Base-by-base conservation (phyloP, 106 monocot species). In the Dioscorea alata region DNA sequence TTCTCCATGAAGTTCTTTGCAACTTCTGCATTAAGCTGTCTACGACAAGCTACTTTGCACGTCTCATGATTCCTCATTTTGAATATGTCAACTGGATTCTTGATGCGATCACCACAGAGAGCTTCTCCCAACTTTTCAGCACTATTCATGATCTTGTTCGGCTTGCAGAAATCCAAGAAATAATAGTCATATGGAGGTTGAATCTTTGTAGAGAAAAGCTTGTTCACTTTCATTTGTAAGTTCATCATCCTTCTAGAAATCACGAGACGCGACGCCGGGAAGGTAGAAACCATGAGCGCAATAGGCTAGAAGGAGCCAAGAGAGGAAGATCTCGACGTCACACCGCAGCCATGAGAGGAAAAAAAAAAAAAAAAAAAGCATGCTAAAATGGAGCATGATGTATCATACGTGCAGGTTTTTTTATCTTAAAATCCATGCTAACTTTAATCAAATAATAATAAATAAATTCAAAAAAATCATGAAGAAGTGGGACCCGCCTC, bases 101-200 rank as follows among this genome's bases (percentile, higher is more conserved):
- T 82, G 74, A 86, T 87, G 48, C 87, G 83, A 65, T 87, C 83
- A 19, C 87, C 87, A 61, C 77, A 77, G 33, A 87, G 70, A 49
- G 83, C 80, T 54, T 87, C 87, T 16, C 83, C 83, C 70, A 87
- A 75, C 75, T 87, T 87, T 57, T 87, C 87, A 57, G 80, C 87
- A 73, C 69, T 87, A 59, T 87, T 78, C 68, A 60, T 49, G 49
- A 83, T 80, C 48, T 77, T 69, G 17, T 50, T 0, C 5, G 87
- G 87, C 74, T 80, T 80, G 66, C 87, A 87, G 56, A 73, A 87
- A 58, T 83, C 83, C 70, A 87, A 73, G 75, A 81, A 87, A 66
- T 87, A 87, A 49, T 71, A 87, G 65, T 83, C 80, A 67, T 83
- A 87, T 23, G 87, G 87, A 62, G 80, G 87, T 48, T 87, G 87